Conservation (phyloP, 306 rosid genomes). For the Inga laurina region DNA sequence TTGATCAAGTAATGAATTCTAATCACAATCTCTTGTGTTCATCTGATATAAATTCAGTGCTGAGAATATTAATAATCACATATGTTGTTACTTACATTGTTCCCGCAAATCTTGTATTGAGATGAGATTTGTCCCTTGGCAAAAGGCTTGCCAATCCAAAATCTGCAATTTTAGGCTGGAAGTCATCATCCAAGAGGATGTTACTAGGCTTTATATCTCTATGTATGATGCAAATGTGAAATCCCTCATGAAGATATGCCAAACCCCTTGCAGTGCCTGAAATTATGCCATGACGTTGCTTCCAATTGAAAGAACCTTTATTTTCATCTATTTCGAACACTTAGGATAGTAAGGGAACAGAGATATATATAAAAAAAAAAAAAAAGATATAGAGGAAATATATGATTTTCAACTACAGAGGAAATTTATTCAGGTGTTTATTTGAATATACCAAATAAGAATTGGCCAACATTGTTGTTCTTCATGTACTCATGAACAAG, state of each 20-base stretch:
- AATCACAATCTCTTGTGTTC: not conserved
- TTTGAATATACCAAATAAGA: not conserved
- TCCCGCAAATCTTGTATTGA: not conserved
- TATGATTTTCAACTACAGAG: not conserved
- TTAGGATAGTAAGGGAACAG: not conserved
- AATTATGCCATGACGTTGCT: not conserved
- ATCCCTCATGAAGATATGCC: not conserved
- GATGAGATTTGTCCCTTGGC: not conserved
- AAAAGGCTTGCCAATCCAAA: slow-evolving; percentile 1
- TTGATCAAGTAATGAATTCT: not conserved
- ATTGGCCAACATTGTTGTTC: not conserved
- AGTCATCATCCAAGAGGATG: not conserved
- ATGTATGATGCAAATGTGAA: not conserved
- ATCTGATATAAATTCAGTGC: not conserved
- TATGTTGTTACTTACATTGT: not conserved
- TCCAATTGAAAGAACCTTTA: not conserved
- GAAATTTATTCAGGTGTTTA: not conserved
- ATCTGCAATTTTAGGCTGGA: not conserved
- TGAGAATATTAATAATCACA: not conserved
- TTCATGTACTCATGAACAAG: not conserved
- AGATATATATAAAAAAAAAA: too few species aligned
- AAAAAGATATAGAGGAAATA: not conserved
- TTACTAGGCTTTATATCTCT: not conserved
- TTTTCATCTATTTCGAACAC: not conserved
- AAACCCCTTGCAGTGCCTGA: slow-evolving; percentile 1